Conservation (phyloP, 352 stramenopile species). For the Pythium pyrilobum region DNA sequence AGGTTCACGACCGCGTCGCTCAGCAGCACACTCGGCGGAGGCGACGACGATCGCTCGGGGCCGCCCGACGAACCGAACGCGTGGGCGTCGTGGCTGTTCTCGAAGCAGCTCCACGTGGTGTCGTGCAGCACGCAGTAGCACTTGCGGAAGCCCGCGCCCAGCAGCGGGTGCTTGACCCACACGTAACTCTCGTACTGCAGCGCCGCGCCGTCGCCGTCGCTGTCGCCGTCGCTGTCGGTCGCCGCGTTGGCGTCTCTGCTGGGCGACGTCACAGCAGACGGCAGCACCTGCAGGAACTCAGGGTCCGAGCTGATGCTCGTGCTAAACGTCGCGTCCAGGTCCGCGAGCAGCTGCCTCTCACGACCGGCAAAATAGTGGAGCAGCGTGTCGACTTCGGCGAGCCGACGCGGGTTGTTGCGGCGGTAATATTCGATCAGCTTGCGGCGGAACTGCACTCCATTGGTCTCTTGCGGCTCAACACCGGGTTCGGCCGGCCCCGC, state of each 20-base stretch:
- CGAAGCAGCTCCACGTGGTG: slow-evolving; percentile 18
- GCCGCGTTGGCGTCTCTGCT: not conserved
- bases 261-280: not conserved
- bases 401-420: slow-evolving; percentile 85
- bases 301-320: slow-evolving; percentile 33
- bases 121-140: slow-evolving; percentile 19
- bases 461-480: too few species aligned
- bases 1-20: slow-evolving; percentile 13
- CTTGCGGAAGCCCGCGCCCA: slow-evolving; percentile 16
- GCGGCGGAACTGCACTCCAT: slow-evolving; percentile 13
- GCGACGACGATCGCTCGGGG: not conserved
- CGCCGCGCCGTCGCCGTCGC: not conserved
- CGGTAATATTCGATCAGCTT: slow-evolving; percentile 88
- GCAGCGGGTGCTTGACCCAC: slow-evolving; percentile 18
- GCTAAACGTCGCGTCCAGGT: slow-evolving; percentile 60
- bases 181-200: slow-evolving; percentile 18
- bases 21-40: not conserved
- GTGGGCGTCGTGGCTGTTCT: slow-evolving; percentile 19
- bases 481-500: too few species aligned
- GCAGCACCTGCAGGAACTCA: slow-evolving; percentile 20
- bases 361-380: slow-evolving; percentile 53
- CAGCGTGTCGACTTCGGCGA: slow-evolving; percentile 75
- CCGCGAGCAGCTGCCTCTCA: slow-evolving; percentile 46
- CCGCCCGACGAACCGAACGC: not conserved
- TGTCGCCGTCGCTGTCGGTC: not conserved